These are phyloP conservation scores for Aspergillus baeticus DNA, from an alignment of 495 filamentous ascomycete genomes.

Conservation along the genomic window DNA sequence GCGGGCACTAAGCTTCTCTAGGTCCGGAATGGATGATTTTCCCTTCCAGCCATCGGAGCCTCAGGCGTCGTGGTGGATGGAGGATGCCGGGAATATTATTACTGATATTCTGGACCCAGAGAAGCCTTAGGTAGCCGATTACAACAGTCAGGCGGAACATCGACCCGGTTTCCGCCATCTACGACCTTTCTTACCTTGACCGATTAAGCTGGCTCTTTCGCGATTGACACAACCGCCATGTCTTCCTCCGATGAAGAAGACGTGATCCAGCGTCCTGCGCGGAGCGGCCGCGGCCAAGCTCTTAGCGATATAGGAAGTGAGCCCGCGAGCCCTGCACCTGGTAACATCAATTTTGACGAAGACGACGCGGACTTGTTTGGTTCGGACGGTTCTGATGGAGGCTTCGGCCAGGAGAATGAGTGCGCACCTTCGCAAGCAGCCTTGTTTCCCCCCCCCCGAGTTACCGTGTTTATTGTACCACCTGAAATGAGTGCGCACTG, in stretches of 20 bases:
- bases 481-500: constrained; percentile 21
- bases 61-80: neutral
- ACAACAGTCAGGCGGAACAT: neutral
- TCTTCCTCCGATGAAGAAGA: constrained; percentile 49
- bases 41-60: constrained; percentile 2
- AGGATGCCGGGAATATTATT: neutral
- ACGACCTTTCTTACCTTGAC: neutral
- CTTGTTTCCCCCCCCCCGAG: constrained; percentile 15
- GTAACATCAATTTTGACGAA: constrained; percentile 51
- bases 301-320: constrained; percentile 33
- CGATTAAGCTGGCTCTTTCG: neutral
- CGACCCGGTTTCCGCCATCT: no score
- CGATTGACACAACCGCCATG: constrained; percentile 24
- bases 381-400: constrained; percentile 44
- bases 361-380: constrained; percentile 68
- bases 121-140: no score
- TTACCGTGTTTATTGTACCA: neutral
- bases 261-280: constrained; percentile 40
- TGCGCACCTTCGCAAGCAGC: constrained; percentile 14
- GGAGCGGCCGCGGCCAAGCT: constrained; percentile 26
- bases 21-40: constrained; percentile 22
- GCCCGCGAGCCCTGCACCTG: constrained; percentile 23
- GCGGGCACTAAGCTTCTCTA: constrained; percentile 22
- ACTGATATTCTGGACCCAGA: no score
- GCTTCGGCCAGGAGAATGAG: constrained; percentile 38